A percentile compares a stretch with the other conserved stretches of the same genome.
Conservation (phyloP, 306 rosid genomes). For the Vigna trinervia region DNA sequence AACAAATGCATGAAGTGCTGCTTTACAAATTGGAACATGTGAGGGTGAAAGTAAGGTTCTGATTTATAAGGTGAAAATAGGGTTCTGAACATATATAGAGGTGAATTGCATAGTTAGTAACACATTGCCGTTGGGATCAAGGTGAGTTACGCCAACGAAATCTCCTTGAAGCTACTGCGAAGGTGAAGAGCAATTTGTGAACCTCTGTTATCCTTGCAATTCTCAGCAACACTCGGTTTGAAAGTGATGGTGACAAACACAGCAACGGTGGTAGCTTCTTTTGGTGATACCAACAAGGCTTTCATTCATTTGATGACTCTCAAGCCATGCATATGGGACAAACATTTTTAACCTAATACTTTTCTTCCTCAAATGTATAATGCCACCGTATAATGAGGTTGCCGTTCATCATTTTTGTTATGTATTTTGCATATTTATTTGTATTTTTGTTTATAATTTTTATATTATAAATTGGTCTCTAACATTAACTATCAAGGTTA, state of each 20-base stretch:
- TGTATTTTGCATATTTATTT: neutral
- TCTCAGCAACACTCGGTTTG: neutral
- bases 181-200: neutral
- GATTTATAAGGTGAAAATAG: neutral
- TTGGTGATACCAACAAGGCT: slow-evolving; percentile 1
- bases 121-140: neutral
- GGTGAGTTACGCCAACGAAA: neutral
- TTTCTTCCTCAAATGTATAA: neutral
- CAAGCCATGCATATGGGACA: neutral
- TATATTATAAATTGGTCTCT: too few relatives aligned
- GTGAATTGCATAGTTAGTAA: neutral
- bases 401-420: neutral
- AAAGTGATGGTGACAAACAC: slow-evolving; percentile 14
- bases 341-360: neutral
- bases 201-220: neutral
- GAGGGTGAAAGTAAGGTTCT: neutral
- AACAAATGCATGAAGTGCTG: neutral
- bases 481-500: too few relatives aligned
- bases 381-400: neutral
- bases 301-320: neutral
- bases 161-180: slow-evolving; percentile 9
- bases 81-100: neutral
- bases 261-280: slow-evolving; percentile 5
- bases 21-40: neutral
- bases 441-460: neutral